Evolutionary conservation across 164 flowering plant genomes (phyloP), one percentile per base, ranked within the genome.

Genomic region (Echeveria elegans): DNA sequence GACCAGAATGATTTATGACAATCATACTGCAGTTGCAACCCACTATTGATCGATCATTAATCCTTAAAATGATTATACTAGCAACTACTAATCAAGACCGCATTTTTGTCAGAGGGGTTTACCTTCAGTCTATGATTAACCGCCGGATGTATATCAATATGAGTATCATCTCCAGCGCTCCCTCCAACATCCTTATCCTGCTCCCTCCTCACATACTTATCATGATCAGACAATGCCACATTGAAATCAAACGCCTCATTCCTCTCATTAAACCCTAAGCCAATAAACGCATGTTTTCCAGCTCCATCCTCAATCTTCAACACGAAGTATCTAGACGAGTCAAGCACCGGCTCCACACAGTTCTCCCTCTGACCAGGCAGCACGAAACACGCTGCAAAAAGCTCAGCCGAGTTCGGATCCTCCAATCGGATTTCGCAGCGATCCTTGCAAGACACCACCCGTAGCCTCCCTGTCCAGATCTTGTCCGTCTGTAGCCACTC

Each of bases 181-280:
- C 77, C 81, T 21, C 21, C 66, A 58, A 18, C 67, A 38, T 82
- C 97, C 82, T 85, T 86, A 73, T 92, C 99, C 24, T 66, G 66
- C 74, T 86, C 97, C 64, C 99, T 82, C 81, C 73, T 86, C 29
- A 84, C 92, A 74, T 95, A 79, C 88, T 95, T 95, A 71, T 95
- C 99, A 68, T 90, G 97, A 84, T 95, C 99, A 34, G 97, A 90
- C 72, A 95, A 69, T 23, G 99, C 96, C n/a, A 95, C 97, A 66
- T 95, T 95, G 83, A 95, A 95, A 83, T 95, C 99, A 61, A 95
- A 95, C 23, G 99, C 97, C 74, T 95, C 99, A 63, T 95, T 95
- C 71, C 99, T 69, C 84, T 95, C 99, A 0, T 73, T 45, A 69
- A 95, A 95, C 48, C 99, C 97, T 23, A 95, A 71, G 31, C 99